These are phyloP conservation scores for Phaeosphaeria sp. DNA, from an alignment of 2,329 filamentous ascomycete genomes.

Conservation along the genomic window DNA sequence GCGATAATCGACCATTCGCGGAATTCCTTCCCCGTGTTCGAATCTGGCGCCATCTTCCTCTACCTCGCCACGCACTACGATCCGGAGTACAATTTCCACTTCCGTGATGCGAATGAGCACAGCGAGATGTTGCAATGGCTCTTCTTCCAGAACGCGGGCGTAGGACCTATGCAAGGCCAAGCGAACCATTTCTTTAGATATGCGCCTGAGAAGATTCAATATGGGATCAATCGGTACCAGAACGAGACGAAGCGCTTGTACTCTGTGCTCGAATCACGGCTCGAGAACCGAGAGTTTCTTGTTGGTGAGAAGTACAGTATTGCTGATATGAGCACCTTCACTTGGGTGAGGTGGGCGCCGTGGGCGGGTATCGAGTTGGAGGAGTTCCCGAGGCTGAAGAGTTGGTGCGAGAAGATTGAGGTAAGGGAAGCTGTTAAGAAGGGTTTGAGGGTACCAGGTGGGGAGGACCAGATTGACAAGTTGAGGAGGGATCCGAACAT, in stretches of 20 bases:
- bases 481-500: constrained; percentile 29
- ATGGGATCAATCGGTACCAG: constrained; percentile 78
- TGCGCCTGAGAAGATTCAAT: constrained; percentile 78
- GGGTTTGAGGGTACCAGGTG: constrained; percentile 52
- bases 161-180: constrained; percentile 81
- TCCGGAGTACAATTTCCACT: constrained; percentile 77
- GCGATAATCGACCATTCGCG: constrained; percentile 77
- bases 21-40: constrained; percentile 74
- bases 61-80: constrained; percentile 84
- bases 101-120: constrained; percentile 74
- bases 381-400: constrained; percentile 65
- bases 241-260: constrained; percentile 85
- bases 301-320: constrained; percentile 64
- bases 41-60: constrained; percentile 79
- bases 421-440: constrained; percentile 57
- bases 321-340: constrained; percentile 77
- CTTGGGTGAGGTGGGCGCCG: constrained; percentile 70
- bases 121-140: constrained; percentile 81
- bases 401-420: constrained; percentile 56
- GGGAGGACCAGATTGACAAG: constrained; percentile 32
- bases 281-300: constrained; percentile 60
- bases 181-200: constrained; percentile 81
- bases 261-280: constrained; percentile 73
- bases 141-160: constrained; percentile 72
- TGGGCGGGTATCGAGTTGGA: constrained; percentile 70